These are phyloP conservation scores for Paragyromitra xinjiangensis DNA, from an alignment of 495 filamentous ascomycete genomes.

Conservation along the genomic window DNA sequence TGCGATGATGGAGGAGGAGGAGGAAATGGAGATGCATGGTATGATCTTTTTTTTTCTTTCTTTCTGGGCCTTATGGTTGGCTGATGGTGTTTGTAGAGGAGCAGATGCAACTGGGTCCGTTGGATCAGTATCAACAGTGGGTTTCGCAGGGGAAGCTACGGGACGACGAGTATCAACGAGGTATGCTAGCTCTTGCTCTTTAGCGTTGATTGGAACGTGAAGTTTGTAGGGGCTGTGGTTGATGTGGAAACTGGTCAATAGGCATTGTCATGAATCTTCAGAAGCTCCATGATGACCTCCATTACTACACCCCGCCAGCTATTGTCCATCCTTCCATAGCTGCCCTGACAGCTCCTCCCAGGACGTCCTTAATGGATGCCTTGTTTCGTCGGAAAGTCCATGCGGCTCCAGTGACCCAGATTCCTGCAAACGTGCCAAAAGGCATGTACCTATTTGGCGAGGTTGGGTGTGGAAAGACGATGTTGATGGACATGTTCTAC, in stretches of 20 bases:
- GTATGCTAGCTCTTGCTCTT: constrained; percentile 61
- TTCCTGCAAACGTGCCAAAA: constrained; percentile 79
- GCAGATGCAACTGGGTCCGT: constrained; percentile 66
- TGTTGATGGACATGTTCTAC: constrained; percentile 99
- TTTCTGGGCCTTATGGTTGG: background rate
- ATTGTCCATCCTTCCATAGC: constrained; percentile 82
- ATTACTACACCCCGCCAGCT: constrained; percentile 73
- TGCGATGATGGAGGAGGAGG: constrained; percentile 40
- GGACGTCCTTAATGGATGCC: constrained; percentile 67
- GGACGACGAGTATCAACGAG: constrained; percentile 91
- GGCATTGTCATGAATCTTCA: constrained; percentile 89
- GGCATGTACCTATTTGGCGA: constrained; percentile 96
- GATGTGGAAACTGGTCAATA: constrained; percentile 55
- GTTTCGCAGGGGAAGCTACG: constrained; percentile 75
- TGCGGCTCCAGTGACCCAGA: constrained; percentile 61
- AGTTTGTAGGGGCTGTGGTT: constrained; percentile 13
- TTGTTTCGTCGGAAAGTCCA: constrained; percentile 68
- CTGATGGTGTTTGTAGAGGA: constrained; percentile 19
- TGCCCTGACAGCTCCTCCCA: constrained; percentile 65
- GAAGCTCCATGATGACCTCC: constrained; percentile 84
- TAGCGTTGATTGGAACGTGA: background rate
- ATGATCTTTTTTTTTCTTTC: background rate
- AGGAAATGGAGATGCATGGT: constrained; percentile 28
- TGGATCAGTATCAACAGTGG: constrained; percentile 85
- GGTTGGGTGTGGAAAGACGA: constrained; percentile 97